Base-by-base conservation (phyloP, 352 stramenopile species). In the Peronosclerospora sorghi region DNA sequence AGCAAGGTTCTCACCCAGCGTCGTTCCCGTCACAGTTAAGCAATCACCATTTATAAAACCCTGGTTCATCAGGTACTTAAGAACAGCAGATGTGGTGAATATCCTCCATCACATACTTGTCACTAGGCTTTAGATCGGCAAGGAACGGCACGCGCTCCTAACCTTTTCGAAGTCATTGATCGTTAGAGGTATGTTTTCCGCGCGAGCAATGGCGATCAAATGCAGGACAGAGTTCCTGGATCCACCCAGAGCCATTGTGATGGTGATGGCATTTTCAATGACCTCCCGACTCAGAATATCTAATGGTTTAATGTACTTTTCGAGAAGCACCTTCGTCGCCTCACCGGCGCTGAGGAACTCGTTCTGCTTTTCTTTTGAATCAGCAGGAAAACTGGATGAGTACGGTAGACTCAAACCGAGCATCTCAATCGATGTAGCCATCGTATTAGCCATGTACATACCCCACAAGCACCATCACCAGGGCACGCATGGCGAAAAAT, bases 391-490 rank as follows among this genome's bases (percentile, higher is more conserved):
- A 39, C 81, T 97, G 10, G 92, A 98, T 8, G 91, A 98, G 68
- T 96, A 98, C 14, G 96, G 96, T 41, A 99, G 68, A 45, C 83
- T 95, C 65, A 99, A 84, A 44, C 89, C 89, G 8, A 98, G 55
- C 8, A 91, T 94, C 70, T 98, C 95, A 62, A 98, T 98, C 28
- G 95, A 94, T 14, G 93, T 98, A 18, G 94, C 94, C 96, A 99
- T 99, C 35, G 96, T 99, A 68, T 99, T 99, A 14, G 96, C 96
- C 21, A 95, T 99, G 82, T 98, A 99, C 96, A 99, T 99, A 37
- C 95, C 95, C 95, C 95, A 54, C 94, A 98, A 27, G 95, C 94
- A 36, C 95, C 95, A 20, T 85, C 76, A 39, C 95, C 95, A 10
- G 94, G 94, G 64, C 95, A 98, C 7, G 86, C 70, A 49, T 98